phyloP scores from a whole-genome alignment of 176 grass and related monocot genomes.

The Avena eriantha region DNA sequence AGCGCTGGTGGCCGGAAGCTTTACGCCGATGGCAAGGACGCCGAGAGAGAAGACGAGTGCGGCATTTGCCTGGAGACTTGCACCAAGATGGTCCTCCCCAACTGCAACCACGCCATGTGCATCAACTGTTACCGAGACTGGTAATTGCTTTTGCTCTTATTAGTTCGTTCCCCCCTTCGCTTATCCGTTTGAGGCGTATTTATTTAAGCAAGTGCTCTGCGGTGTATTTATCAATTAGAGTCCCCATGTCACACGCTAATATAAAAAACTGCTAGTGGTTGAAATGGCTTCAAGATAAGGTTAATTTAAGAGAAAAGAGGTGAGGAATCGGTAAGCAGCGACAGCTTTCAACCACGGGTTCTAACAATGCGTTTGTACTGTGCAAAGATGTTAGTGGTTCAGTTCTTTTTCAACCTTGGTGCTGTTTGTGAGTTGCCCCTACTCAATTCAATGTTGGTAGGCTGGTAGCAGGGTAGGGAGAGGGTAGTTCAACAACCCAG shows the following conservation, averaged over 20 bases:
- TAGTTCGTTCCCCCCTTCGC: conserved; percentile 16
- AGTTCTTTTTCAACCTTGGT: conserved; percentile 14
- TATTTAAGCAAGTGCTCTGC: conserved; percentile 2
- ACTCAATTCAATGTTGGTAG: conserved; percentile 7
- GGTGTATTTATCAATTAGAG: conserved; percentile 49
- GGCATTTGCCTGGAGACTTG: conserved; percentile 95
- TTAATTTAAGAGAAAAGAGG: conserved; percentile 26
- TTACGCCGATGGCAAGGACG: conserved; percentile 62
- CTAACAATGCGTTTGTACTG: conserved; percentile 13
- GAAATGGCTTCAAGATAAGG: conserved; percentile 29
- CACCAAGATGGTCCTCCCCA: conserved; percentile 95
- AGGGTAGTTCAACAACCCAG: conserved; percentile 46
- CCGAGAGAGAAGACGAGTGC: conserved; percentile 89
- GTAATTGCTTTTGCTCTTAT: conserved; percentile 44
- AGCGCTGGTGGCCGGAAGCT: conserved; percentile 53
- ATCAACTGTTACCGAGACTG: conserved; percentile 96
- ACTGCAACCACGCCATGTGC: conserved; percentile 96
- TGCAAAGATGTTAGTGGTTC: conserved; percentile 6
- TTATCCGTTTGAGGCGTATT: conserved; percentile 45
- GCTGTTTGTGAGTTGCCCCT: conserved; percentile 43
- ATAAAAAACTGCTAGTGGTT: conserved; percentile 43
- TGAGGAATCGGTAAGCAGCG: conserved; percentile 24
- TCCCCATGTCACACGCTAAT: conserved; percentile 39
- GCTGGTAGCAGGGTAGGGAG: conserved; percentile 19
- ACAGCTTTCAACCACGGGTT: conserved; percentile 32